phyloP scores from a whole-genome alignment of 768 basidiomycete genomes.

The Infundibulicybe gibba region DNA sequence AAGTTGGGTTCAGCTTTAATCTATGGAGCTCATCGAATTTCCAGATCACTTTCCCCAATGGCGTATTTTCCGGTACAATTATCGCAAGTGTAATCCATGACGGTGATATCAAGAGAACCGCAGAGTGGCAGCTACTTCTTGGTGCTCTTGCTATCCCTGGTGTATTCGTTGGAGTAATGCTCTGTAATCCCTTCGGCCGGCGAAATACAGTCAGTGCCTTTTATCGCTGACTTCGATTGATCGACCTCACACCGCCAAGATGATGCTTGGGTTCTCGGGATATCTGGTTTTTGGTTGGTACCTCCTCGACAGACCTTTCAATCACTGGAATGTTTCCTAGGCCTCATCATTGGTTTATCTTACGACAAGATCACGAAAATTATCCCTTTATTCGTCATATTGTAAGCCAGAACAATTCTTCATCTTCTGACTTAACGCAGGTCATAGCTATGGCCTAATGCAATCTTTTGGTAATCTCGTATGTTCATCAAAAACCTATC shows the following conservation, averaged over 20 bases:
- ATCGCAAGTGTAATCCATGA: constrained; percentile 63
- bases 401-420: constrained; percentile 35
- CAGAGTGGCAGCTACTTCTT: constrained; percentile 69
- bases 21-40: no score
- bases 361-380: constrained; percentile 64
- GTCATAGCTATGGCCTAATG: constrained; percentile 62
- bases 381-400: constrained; percentile 62
- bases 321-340: constrained; percentile 16
- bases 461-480: constrained; percentile 69
- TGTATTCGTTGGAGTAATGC: constrained; percentile 41
- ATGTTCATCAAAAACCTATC: constrained; percentile 5
- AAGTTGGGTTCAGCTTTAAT: no score
- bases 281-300: constrained; percentile 59
- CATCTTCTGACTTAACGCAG: neutral
- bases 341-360: constrained; percentile 53
- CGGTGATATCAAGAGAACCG: constrained; percentile 51
- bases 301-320: neutral
- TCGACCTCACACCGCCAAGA: constrained; percentile 27
- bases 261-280: constrained; percentile 69
- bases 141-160: constrained; percentile 67
- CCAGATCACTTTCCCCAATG: constrained; percentile 69
- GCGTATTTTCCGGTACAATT: constrained; percentile 40
- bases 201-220: constrained; percentile 45
- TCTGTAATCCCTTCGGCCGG: constrained; percentile 43
- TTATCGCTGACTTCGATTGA: neutral